Evolutionary conservation across 345 rosid species (phyloP).

Genomic region (Camelina laxa): DNA sequence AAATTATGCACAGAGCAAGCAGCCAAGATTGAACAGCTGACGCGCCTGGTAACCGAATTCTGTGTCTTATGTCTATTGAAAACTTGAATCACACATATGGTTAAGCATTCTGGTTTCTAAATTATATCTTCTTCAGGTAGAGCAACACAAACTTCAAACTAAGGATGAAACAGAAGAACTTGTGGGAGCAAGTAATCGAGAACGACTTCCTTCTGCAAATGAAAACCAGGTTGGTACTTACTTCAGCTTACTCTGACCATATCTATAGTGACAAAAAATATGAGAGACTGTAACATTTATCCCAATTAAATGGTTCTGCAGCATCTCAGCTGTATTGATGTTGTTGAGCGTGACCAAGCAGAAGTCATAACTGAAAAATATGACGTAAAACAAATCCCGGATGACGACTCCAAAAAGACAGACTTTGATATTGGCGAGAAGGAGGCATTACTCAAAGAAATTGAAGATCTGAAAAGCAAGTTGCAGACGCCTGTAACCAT

Average conservation of each 20-base stretch:
- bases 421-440: slow-evolving; percentile 61
- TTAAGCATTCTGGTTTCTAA: slow-evolving; percentile 26
- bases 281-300: slow-evolving; percentile 21
- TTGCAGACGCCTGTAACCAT: slow-evolving; percentile 59
- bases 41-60: slow-evolving; percentile 50
- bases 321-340: slow-evolving; percentile 36
- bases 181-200: slow-evolving; percentile 41
- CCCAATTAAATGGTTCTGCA: slow-evolving; percentile 32
- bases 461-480: slow-evolving; percentile 65
- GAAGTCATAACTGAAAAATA: slow-evolving; percentile 46
- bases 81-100: slow-evolving; percentile 17
- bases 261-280: slow-evolving; percentile 16
- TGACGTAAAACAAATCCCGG: slow-evolving; percentile 60
- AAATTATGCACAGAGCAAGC: slow-evolving; percentile 71
- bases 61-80: slow-evolving; percentile 18
- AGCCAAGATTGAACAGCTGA: slow-evolving; percentile 77
- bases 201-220: slow-evolving; percentile 37
- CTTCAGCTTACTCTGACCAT: not conserved
- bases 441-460: slow-evolving; percentile 83
- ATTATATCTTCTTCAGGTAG: slow-evolving; percentile 50
- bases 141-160: slow-evolving; percentile 56
- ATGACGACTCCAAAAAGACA: slow-evolving; percentile 47
- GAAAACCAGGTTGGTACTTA: slow-evolving; percentile 46
- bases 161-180: slow-evolving; percentile 46
- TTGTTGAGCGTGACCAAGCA: slow-evolving; percentile 35